Percentiles rank a stretch among this genome's conserved stretches.
These are phyloP conservation scores for Flaveria brownii DNA, from an alignment of 129 eudicot genomes.

Conservation along the genomic window DNA sequence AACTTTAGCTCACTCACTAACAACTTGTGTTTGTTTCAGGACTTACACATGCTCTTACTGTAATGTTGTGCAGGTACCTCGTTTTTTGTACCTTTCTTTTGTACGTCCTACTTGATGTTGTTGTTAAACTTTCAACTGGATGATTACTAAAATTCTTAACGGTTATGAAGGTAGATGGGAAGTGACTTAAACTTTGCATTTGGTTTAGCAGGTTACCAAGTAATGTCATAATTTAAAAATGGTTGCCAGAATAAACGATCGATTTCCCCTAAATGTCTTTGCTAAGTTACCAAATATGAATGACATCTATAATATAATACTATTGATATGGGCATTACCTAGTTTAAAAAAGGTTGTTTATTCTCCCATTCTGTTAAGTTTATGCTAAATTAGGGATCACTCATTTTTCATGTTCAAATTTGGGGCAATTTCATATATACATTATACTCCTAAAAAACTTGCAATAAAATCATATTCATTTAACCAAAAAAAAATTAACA, in stretches of 20 bases:
- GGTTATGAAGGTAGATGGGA: background rate
- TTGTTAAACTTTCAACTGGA: constrained; percentile 10
- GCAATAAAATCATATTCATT: background rate
- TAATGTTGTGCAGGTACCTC: constrained; percentile 81
- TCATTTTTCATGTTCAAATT: background rate
- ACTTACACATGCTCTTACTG: constrained; percentile 79
- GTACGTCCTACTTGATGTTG: constrained; percentile 2
- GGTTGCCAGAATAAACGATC: background rate
- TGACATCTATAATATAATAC: constrained; percentile 1
- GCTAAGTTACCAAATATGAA: constrained; percentile 10
- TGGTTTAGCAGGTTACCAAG: constrained; percentile 8
- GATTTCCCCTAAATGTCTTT: background rate
- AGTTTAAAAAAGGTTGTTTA: background rate
- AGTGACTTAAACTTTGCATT: constrained; percentile 8
- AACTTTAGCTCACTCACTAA: constrained; percentile 18
- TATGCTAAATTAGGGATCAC: background rate
- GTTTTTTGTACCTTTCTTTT: constrained; percentile 17
- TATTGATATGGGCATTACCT: background rate
- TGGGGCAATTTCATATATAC: background rate
- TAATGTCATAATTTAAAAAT: constrained; percentile 6
- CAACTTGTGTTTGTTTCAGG: constrained; percentile 53
- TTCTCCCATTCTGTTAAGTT: background rate
- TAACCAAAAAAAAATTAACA: background rate
- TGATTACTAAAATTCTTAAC: constrained; percentile 7
- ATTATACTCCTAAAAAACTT: background rate